A percentile compares a stretch with the other conserved stretches of the same genome.
These are phyloP conservation scores for Circinella minor DNA, from an alignment of 371 early-diverging fungal species.

Conservation along the genomic window DNA sequence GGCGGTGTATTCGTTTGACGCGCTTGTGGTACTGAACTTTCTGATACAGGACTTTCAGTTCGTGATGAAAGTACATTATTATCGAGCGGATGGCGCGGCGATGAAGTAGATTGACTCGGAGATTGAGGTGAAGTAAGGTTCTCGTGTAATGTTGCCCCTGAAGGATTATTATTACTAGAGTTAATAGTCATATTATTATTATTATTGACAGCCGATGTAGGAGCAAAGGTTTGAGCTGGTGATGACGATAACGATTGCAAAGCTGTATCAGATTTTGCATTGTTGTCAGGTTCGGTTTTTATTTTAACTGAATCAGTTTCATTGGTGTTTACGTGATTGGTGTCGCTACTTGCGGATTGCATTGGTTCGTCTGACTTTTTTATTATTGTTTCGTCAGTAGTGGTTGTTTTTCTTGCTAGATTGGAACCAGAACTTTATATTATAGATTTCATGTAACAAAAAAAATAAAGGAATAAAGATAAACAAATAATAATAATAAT, in stretches of 20 bases:
- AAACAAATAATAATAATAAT: no score
- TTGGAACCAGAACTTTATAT: no score
- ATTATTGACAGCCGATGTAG: neutral
- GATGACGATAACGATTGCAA: neutral
- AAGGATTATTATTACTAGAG: neutral
- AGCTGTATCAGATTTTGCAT: neutral
- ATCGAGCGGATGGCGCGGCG: conserved; percentile 8
- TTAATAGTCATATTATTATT: neutral
- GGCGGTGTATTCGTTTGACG: no score
- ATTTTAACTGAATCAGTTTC: neutral
- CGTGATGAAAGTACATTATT: neutral
- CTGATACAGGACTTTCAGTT: neutral
- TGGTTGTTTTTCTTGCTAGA: no score
- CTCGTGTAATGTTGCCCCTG: neutral
- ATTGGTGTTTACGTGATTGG: neutral
- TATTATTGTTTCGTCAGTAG: neutral
- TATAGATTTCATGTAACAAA: no score
- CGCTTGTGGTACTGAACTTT: neutral
- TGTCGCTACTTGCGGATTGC: neutral
- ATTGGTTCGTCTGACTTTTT: neutral
- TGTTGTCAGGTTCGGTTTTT: neutral
- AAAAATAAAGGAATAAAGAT: no score
- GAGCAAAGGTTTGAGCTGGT: neutral
- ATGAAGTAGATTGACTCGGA: conserved; percentile 6
- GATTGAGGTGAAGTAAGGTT: neutral